These are phyloP conservation scores for Wallacemonas sp. DNA, from an alignment of 208 protist genomes.

Conservation along the genomic window DNA sequence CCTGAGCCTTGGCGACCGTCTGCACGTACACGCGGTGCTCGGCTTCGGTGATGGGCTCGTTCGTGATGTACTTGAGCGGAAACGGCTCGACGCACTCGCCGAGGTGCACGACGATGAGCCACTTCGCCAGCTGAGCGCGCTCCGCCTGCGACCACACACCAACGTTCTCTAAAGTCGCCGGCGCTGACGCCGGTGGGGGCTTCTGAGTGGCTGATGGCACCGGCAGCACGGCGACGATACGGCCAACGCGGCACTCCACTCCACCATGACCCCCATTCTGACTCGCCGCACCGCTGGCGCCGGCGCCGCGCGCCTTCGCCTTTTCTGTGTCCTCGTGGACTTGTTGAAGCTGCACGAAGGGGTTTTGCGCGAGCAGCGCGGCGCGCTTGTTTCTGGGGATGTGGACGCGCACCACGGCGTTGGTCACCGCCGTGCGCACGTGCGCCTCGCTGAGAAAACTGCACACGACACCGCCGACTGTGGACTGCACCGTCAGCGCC, in stretches of 20 bases:
- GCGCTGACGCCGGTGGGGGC: neutral
- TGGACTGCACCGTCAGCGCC: neutral
- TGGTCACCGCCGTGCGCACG: slow-evolving; percentile 35
- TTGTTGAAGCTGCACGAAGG: slow-evolving; percentile 32
- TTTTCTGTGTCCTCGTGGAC: slow-evolving; percentile 9
- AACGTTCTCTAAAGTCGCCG: neutral
- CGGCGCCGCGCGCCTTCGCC: neutral
- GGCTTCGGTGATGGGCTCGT: slow-evolving; percentile 43
- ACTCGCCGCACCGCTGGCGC: neutral
- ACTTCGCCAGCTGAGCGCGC: slow-evolving; percentile 24
- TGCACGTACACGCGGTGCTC: slow-evolving; percentile 70
- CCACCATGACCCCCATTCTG: neutral
- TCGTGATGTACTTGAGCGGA: slow-evolving; percentile 38
- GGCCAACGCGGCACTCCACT: slow-evolving; percentile 48
- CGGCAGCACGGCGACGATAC: slow-evolving; percentile 50
- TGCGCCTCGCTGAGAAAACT: slow-evolving; percentile 44
- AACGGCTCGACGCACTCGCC: slow-evolving; percentile 64
- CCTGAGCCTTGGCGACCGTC: slow-evolving; percentile 21
- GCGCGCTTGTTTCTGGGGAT: slow-evolving; percentile 45
- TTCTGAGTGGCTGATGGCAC: slow-evolving; percentile 18
- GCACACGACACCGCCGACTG: slow-evolving; percentile 16
- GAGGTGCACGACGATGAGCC: slow-evolving; percentile 66
- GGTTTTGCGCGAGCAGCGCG: slow-evolving; percentile 47
- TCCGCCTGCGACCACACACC: neutral
- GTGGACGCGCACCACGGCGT: slow-evolving; percentile 53